These are phyloP conservation scores for Leishmania major DNA, from an alignment of 208 protist species.

Conservation along the genomic window DNA sequence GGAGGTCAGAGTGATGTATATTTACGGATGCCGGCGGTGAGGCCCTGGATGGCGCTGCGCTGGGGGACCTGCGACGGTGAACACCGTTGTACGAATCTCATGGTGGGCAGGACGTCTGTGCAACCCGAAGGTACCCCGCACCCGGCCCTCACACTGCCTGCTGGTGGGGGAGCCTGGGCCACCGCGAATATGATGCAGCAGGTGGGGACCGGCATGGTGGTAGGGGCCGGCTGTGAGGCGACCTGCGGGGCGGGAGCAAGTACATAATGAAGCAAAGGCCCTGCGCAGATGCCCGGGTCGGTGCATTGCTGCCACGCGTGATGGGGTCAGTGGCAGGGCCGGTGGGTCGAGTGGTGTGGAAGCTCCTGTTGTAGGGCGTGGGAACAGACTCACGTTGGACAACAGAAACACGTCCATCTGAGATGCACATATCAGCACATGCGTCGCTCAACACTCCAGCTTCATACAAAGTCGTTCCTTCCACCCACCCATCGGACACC, in stretches of 20 bases:
- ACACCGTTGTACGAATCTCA: neutral
- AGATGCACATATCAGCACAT: neutral
- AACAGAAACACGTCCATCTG: neutral
- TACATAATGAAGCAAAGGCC: neutral
- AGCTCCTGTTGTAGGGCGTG: neutral
- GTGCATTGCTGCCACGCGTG: neutral
- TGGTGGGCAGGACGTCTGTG: neutral
- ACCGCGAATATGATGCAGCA: neutral
- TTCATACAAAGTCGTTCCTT: neutral
- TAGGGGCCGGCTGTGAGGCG: neutral
- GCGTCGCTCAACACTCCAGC: neutral
- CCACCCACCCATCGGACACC: neutral
- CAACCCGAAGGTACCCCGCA: neutral
- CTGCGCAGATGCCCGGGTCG: neutral
- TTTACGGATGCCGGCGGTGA: neutral
- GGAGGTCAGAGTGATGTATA: neutral
- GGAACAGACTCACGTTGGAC: neutral
- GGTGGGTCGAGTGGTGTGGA: neutral
- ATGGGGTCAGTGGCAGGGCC: neutral
- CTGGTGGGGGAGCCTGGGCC: neutral
- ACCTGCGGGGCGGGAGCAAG: neutral
- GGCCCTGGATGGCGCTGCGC: too few relatives aligned
- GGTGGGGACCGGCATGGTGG: neutral
- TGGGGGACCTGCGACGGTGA: neutral
- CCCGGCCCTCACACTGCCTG: neutral